Conservation (phyloP, 2,329 filamentous ascomycete genomes). For the Balansia obtecta region DNA sequence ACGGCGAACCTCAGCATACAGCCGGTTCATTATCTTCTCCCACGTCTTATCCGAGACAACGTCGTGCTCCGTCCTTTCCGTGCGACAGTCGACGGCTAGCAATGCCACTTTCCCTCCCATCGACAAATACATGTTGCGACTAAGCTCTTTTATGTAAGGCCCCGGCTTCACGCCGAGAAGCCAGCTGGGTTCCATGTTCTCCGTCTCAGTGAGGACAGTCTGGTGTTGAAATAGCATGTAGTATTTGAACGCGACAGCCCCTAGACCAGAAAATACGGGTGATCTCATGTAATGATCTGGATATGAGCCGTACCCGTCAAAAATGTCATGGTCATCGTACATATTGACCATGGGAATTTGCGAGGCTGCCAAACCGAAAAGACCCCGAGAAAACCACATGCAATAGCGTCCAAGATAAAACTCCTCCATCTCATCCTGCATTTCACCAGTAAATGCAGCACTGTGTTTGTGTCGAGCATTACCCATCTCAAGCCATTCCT, state of each 20-base stretch:
- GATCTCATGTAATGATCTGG: constrained; percentile 83
- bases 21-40: constrained; percentile 74
- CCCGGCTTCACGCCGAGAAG: constrained; percentile 67
- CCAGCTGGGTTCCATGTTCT: constrained; percentile 83
- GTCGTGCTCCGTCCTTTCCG: constrained; percentile 74
- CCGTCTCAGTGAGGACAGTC: constrained; percentile 67
- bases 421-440: constrained; percentile 77
- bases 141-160: constrained; percentile 79
- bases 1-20: constrained; percentile 68
- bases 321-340: constrained; percentile 90
- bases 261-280: constrained; percentile 79
- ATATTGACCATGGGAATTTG: constrained; percentile 99
- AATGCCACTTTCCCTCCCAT: constrained; percentile 71
- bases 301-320: constrained; percentile 88
- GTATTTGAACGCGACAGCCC: constrained; percentile 92
- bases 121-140: constrained; percentile 74
- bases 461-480: constrained; percentile 70
- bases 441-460: constrained; percentile 62
- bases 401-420: constrained; percentile 85
- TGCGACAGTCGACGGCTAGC: constrained; percentile 80
- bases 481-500: constrained; percentile 71
- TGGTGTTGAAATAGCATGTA: constrained; percentile 99
- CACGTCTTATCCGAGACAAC: constrained; percentile 73
- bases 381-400: constrained; percentile 91
- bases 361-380: constrained; percentile 83